These are phyloP conservation scores for Musa troglodytarum DNA, from an alignment of 176 grass and related monocot genomes.

Conservation along the genomic window DNA sequence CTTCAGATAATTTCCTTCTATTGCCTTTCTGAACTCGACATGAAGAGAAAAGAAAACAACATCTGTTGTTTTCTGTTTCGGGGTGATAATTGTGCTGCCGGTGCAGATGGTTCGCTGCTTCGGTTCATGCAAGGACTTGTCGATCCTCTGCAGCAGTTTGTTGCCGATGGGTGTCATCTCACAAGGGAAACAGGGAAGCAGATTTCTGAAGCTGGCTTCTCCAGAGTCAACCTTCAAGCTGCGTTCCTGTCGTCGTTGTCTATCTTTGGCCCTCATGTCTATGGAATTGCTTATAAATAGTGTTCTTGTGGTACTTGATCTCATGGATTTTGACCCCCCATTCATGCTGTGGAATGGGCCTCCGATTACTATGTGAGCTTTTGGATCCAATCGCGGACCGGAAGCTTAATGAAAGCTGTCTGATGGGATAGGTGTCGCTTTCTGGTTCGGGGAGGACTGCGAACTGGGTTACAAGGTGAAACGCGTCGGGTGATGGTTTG, in stretches of 20 bases:
- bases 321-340: neutral
- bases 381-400: neutral
- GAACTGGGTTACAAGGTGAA: neutral
- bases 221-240: slow-evolving; percentile 30
- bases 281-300: slow-evolving; percentile 76
- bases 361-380: too few species aligned
- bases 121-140: slow-evolving; percentile 45
- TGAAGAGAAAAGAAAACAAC: neutral
- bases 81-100: neutral
- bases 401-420: neutral
- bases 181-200: slow-evolving; percentile 56
- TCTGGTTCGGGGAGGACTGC: neutral
- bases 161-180: slow-evolving; percentile 67
- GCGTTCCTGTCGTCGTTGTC: slow-evolving; percentile 33
- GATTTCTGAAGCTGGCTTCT: slow-evolving; percentile 55
- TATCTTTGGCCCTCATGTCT: slow-evolving; percentile 66
- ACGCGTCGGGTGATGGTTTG: neutral
- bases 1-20: neutral
- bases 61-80: neutral
- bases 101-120: slow-evolving; percentile 55
- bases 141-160: slow-evolving; percentile 63
- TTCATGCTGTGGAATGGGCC: too few species aligned
- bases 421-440: neutral
- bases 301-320: neutral
- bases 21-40: neutral